Base-by-base conservation (phyloP, 148 eudicot species). In the Silene conica region DNA sequence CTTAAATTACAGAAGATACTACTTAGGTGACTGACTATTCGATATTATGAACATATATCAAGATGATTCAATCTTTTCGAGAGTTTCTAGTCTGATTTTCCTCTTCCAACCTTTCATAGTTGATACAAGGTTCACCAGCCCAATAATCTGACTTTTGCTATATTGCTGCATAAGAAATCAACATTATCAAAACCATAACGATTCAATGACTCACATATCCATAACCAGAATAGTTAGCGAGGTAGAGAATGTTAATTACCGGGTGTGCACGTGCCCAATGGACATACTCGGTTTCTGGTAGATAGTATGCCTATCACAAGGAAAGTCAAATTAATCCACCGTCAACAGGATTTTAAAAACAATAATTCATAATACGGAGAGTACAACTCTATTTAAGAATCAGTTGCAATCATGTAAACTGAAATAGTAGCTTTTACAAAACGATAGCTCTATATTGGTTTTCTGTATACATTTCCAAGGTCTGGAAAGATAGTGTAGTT, bases 81-180 rank as follows among this genome's bases (percentile, higher is more conserved):
- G 81, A 69, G 86, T 85, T 83, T 91, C 98, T 78, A 93, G 82
- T 80, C 92, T 84, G 67, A 86, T 89, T 89, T 93, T 93, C 75
- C 98, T 88, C 80, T 88, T 93, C 98, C 98, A 93, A 16, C 97
- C 84, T 81, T 93, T 91, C 91, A 91, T 88, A 8, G 94, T 83
- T 23, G 98, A 92, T 23, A 93, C 98, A 59, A 93, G 98, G 79
- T 93, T 93, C 31, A 93, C 72, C 69, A 93, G 79, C 75, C 98
- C 98, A n/a, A 81, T 77, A 25, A 93, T 82, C 73, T 93, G 98
- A 79, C 75, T 82, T 74, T 88, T 93, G 56, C 82, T 86, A 69
- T 89, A 93, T 83, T 93, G 95, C 98, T 93, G 87, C 70, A 54
- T 38, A 38, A 25, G 58, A 34, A 19, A 23, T 28, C n/a, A 5